Base-by-base conservation (phyloP, 257 asterid species). In the Rhazya stricta region DNA sequence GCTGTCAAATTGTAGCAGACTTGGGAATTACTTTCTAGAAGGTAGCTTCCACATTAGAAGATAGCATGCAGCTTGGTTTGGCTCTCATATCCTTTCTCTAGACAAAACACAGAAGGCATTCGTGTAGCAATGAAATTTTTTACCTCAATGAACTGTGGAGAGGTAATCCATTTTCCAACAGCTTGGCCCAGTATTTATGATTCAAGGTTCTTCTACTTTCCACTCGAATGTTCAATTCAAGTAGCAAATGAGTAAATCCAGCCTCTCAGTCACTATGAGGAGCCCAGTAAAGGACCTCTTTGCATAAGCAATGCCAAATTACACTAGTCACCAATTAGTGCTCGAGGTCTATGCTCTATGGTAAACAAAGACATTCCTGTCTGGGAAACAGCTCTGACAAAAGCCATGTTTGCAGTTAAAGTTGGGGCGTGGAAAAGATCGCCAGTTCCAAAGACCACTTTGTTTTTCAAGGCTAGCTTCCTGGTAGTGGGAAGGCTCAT, bases 381-480 rank as follows among this genome's bases (percentile, higher is more conserved):
- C 86, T 94, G 99, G 32, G 88, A 79, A 81, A 90, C 89, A 62
- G 97, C 97, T 87, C 97, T 85, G 68, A 86, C 94, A 85, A 94
- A 94, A 69, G 86, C 95, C 97, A 90, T 87, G 82, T 94, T 94
- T 62, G 99, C 97, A 36, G 96, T 94, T 79, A 90, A 82, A 42
- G 97, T 94, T 63, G 91, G 96, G 74, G 96, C 96, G 76, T 76
- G 80, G 92, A 93, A 90, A 77, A 80, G 79, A 74, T 94, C 99
- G 53, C 99, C 99, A 11, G 97, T 94, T 65, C 99, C 99, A 81
- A 94, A 92, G 53, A 86, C 93, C 81, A 92, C 89, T 78, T 94
- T 94, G 89, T 92, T 92, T 82, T 94, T 94, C 73, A 85, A 60
- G 76, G 93, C 93, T 84, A 94, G 86, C 81, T 92, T 94, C 83